Base-by-base conservation (phyloP, 2,329 filamentous ascomycete species). In the Fusarium beomiforme region DNA sequence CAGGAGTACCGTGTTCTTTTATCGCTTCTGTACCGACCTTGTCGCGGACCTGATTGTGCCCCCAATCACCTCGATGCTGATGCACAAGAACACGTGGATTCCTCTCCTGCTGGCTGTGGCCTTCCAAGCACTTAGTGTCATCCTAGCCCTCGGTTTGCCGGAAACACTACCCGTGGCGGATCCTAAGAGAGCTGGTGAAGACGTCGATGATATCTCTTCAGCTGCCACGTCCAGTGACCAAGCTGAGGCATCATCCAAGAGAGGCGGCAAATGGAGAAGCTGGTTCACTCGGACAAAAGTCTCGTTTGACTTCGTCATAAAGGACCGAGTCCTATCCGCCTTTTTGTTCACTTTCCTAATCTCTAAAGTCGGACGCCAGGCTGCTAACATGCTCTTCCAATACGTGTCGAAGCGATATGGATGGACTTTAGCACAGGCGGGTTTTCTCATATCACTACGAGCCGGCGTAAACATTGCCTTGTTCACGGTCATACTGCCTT, bases 341-440 rank as follows among this genome's bases (percentile, higher is more conserved):
- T 26, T 58, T 12, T 33, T 51, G 23, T 31, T 58, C 16, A 58
- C 55, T 31, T 58, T 58, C 5, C 55, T 51, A 3, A 58, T 58
- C 16, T 58, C 55, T 6, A 58, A 58, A 21, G 33, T 58, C 12
- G 55, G 55, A 4, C 55, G 44, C 9, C 55, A 58, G 23, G 44
- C 55, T 51, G n/a, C 44, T 17, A 58, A 58, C 11, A 51, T 51
- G 7, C 44, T 58, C n/a, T 58, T 58, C 33, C 55, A 58, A 51
- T 58, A 58, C n/a, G 55, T 58, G 11, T 58, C 55, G 24, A 51
- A 58, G 23, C 55, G 55, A 39, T 58, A 51, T 21, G 55, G 55
- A 24, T 58, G 55, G 44, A 58, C 55, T 36, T 29, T 58, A 13
- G 43, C 43, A 6, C 55, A 51, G 34, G n/a, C 55, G 17, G 55